These are phyloP conservation scores for Lasiosphaeris hirsuta DNA, from an alignment of 495 filamentous ascomycete species.

Conservation along the genomic window DNA sequence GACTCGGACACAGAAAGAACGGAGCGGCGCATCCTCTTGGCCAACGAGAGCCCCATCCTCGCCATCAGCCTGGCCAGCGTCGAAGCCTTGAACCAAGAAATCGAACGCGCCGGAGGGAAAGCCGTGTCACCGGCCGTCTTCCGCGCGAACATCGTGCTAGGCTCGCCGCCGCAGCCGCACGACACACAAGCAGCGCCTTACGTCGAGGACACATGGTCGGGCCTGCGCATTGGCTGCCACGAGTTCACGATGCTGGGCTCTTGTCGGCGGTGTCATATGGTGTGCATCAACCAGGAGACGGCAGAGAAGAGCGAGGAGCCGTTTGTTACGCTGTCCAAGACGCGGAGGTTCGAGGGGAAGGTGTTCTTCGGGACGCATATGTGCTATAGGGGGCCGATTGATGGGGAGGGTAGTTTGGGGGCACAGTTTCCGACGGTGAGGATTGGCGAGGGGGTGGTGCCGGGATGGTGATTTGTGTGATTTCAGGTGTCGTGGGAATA, in stretches of 20 bases:
- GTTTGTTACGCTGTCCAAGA: conserved; percentile 83
- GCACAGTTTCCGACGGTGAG: conserved; percentile 50
- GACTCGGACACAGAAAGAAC: conserved; percentile 45
- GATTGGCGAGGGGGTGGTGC: conserved; percentile 53
- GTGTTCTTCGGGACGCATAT: conserved; percentile 86
- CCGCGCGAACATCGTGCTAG: conserved; percentile 66
- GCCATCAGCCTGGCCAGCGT: conserved; percentile 78
- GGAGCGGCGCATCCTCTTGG: conserved; percentile 64
- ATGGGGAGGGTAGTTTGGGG: conserved; percentile 20
- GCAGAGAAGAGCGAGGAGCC: conserved; percentile 78
- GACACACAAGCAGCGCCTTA: conserved; percentile 28
- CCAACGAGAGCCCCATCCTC: conserved; percentile 91
- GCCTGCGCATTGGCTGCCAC: conserved; percentile 48
- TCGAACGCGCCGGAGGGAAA: conserved; percentile 54
- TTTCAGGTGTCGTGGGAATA: neutral
- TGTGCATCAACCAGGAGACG: conserved; percentile 85
- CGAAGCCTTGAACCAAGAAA: conserved; percentile 67
- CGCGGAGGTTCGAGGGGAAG: conserved; percentile 73
- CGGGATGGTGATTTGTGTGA: conserved; percentile 6
- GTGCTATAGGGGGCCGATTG: conserved; percentile 36
- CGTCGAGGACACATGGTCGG: conserved; percentile 56
- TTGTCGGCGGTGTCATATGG: conserved; percentile 91
- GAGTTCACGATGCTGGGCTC: conserved; percentile 70
- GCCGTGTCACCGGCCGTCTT: conserved; percentile 66
- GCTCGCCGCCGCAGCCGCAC: neutral